Evolutionary conservation across 2,329 filamentous ascomycete genomes (phyloP).

Genomic region (Amauroascus verrucosus): DNA sequence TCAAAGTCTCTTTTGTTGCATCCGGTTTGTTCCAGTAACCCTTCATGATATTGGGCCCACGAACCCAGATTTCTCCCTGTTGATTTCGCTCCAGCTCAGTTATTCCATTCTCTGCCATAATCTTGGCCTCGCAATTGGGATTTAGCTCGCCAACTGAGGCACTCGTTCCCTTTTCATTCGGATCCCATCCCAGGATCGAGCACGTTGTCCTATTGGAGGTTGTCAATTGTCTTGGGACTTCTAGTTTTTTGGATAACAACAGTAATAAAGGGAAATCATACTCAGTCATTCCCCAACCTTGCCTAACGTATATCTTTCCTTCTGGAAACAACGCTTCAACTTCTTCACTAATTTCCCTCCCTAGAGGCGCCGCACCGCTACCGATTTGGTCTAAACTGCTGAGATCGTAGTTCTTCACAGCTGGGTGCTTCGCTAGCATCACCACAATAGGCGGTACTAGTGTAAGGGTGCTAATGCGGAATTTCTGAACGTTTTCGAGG

Average conservation of each 20-base stretch:
- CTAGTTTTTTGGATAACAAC: neutral
- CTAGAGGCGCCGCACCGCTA: slow-evolving; percentile 61
- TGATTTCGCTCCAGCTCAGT: slow-evolving; percentile 45
- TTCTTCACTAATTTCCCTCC: slow-evolving; percentile 47
- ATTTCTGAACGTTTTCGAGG: slow-evolving; percentile 57
- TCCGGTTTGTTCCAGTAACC: slow-evolving; percentile 65
- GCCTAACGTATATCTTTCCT: slow-evolving; percentile 46
- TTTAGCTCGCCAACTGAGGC: slow-evolving; percentile 56
- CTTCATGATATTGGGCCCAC: slow-evolving; percentile 61
- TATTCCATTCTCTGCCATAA: slow-evolving; percentile 45
- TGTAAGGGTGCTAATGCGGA: slow-evolving; percentile 55
- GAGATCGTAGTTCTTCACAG: slow-evolving; percentile 56
- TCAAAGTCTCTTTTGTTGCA: slow-evolving; percentile 55
- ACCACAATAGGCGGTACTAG: slow-evolving; percentile 69
- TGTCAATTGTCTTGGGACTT: neutral
- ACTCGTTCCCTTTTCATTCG: slow-evolving; percentile 36
- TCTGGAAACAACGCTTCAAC: slow-evolving; percentile 48
- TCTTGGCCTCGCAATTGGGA: slow-evolving; percentile 58
- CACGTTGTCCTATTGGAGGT: slow-evolving; percentile 48
- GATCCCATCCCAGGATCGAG: slow-evolving; percentile 55
- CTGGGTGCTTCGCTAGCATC: slow-evolving; percentile 60
- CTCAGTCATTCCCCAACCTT: slow-evolving; percentile 88
- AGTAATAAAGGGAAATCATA: slow-evolving; percentile 16
- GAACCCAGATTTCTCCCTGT: slow-evolving; percentile 63
- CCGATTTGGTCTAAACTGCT: slow-evolving; percentile 51